Evolutionary conservation across 1,284 basidiomycete species (phyloP).

Genomic region (Takashimella tepidaria): DNA sequence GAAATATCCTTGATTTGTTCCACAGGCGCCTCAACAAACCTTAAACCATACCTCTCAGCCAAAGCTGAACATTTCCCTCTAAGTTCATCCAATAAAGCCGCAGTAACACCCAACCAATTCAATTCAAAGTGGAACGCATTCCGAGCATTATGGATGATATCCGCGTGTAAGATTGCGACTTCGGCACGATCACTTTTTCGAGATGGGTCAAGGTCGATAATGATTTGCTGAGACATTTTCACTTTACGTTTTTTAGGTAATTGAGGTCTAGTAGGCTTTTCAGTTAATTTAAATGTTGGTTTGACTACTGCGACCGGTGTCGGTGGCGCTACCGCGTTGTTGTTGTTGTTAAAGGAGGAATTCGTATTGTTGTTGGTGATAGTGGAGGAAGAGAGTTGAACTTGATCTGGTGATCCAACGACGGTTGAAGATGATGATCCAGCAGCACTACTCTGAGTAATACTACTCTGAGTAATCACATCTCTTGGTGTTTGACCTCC

Average conservation of each 20-base stretch:
- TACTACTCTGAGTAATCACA: not conserved
- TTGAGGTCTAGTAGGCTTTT: slow-evolving; percentile 26
- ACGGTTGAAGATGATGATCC: not conserved
- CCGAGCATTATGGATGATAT: slow-evolving; percentile 83
- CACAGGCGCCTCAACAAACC: slow-evolving; percentile 87
- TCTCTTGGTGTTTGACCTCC: slow-evolving; percentile 10
- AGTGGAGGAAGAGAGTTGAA: too few species aligned
- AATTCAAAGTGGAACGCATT: slow-evolving; percentile 94
- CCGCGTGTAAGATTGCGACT: slow-evolving; percentile 78
- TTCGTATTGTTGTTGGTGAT: not conserved
- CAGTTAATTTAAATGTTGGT: slow-evolving; percentile 7
- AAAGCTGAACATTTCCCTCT: slow-evolving; percentile 76
- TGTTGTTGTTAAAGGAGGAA: not conserved
- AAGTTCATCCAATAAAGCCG: slow-evolving; percentile 89
- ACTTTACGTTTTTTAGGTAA: slow-evolving; percentile 69
- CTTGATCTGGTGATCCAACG: not conserved
- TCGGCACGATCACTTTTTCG: slow-evolving; percentile 82
- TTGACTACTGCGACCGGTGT: not conserved
- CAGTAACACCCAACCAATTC: slow-evolving; percentile 94
- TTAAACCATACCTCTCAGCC: slow-evolving; percentile 86
- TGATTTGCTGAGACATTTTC: slow-evolving; percentile 71
- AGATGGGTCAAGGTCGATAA: slow-evolving; percentile 76
- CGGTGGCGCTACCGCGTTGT: not conserved
- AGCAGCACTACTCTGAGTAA: not conserved
- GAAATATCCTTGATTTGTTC: slow-evolving; percentile 75